Percentiles rank a stretch among this genome's conserved stretches.
Conservation (phyloP, 257 asterid genomes). For the Nicotiana undulata region DNA sequence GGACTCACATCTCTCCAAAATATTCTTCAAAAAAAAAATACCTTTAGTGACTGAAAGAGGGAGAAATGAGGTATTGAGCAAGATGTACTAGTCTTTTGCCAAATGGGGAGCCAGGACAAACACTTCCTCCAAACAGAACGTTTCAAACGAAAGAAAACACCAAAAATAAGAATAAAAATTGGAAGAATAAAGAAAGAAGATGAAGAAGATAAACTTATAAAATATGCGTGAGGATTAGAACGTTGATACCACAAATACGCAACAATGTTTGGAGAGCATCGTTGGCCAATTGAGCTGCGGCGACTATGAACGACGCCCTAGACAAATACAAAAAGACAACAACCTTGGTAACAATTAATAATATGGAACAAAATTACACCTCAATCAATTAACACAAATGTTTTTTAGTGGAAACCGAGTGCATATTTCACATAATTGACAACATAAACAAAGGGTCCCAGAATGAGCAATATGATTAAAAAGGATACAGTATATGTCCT, state of each 20-base stretch:
- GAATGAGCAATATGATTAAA: neutral
- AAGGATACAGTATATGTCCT: neutral
- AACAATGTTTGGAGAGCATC: neutral
- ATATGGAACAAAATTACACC: neutral
- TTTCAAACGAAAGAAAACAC: neutral
- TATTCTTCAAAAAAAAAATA: neutral
- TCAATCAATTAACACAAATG: neutral
- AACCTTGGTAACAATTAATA: neutral
- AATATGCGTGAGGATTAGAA: neutral
- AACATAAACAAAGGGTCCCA: neutral
- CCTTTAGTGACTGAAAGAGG: neutral
- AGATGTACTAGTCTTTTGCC: neutral
- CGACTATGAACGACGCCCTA: neutral
- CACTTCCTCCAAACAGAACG: neutral
- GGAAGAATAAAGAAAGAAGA: neutral
- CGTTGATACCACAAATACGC: neutral
- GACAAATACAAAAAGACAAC: neutral
- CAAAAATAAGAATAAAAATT: neutral
- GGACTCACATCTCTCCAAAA: neutral
- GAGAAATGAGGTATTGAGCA: neutral
- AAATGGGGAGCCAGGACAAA: neutral
- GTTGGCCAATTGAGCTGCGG: neutral
- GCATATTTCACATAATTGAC: neutral
- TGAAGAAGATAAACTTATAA: neutral
- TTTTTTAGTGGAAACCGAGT: neutral